Percentiles rank a stretch among this genome's conserved stretches.
Conservation (phyloP, 2,329 filamentous ascomycete species). For the Xylariomycetidae sp. region DNA sequence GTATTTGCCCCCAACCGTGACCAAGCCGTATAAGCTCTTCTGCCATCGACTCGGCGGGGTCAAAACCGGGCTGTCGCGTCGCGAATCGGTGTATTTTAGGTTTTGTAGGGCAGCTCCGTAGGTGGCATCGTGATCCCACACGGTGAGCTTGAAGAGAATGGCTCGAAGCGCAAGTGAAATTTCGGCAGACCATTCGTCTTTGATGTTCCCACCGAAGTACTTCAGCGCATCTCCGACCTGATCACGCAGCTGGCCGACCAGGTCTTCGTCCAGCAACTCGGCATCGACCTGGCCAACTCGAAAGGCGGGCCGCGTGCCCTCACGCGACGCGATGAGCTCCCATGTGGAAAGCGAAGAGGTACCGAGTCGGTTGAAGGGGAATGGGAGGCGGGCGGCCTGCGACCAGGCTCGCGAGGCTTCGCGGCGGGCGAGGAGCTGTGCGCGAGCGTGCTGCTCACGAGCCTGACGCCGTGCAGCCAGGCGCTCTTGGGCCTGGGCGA, state of each 20-base stretch:
- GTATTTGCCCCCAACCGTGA: slow-evolving; percentile 85
- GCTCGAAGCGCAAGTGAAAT: slow-evolving; percentile 72
- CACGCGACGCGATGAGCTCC: slow-evolving; percentile 65
- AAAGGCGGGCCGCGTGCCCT: slow-evolving; percentile 79
- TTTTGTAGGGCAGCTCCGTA: slow-evolving; percentile 94
- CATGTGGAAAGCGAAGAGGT: slow-evolving; percentile 48
- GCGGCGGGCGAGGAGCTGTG: slow-evolving; percentile 45
- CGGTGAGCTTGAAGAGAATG: slow-evolving; percentile 84
- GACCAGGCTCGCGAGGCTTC: slow-evolving; percentile 48
- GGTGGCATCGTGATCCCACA: slow-evolving; percentile 94
- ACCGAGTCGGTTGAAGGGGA: slow-evolving; percentile 55
- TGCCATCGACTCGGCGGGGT: slow-evolving; percentile 73
- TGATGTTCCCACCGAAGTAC: slow-evolving; percentile 69
- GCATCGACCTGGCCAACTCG: slow-evolving; percentile 95
- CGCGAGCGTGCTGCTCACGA: slow-evolving; percentile 61
- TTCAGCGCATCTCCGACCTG: slow-evolving; percentile 86
- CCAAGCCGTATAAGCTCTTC: slow-evolving; percentile 74
- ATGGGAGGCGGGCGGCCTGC: slow-evolving; percentile 52
- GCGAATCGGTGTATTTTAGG: slow-evolving; percentile 80
- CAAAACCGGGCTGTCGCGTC: slow-evolving; percentile 55
- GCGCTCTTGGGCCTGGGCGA: slow-evolving; percentile 83
- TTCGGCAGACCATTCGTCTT: slow-evolving; percentile 83
- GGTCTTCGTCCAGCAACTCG: slow-evolving; percentile 88
- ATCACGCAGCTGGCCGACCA: slow-evolving; percentile 75
- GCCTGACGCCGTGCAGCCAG: slow-evolving; percentile 74